Base-by-base conservation (phyloP, 2,329 filamentous ascomycete genomes). In the Colletotrichum incanum region DNA sequence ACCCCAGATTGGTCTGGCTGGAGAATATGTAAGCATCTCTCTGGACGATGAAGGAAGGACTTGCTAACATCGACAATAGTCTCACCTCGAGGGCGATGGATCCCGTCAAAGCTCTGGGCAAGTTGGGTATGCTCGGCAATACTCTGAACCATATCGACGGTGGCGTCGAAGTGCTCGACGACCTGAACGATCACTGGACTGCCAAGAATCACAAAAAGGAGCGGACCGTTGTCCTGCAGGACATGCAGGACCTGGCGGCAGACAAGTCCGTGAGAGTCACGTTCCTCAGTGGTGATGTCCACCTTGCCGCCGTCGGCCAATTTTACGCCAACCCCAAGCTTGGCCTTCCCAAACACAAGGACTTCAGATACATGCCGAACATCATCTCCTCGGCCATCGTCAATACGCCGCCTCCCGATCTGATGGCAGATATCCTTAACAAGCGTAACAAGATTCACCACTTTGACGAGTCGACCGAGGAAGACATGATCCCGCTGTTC, bases 311-410 rank as follows among this genome's bases (percentile, higher is more conserved):
- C 11, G 90, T 98, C 49, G 96, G 96, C 2, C 95, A 98, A 76
- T 98, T 99, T 83, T 98, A 96, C 83, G 96, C 94, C 12, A 97
- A 97, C 79, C 92, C 94, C 18, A 96, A 94, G 81, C 86, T 96
- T 28, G 83, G 84, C 7, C 85, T 98, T 41, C 86, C 93, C 3
- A 98, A 98, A 81, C 94, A 98, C 82, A 92, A 91, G 75, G 96
- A 99, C 80, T 95, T 96, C 78, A 90, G 96, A 73, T 99, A 99
- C 80, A 99, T 99, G 93, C 94, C 95, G 5, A 99, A 99, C 77
- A 85, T 99, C 72, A 91, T 98, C 76, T 97, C 95, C 1, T 98
- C 95, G 0, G 95, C 95, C 16, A 98, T 99, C 79, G 96, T 93
- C 77, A 98, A 99, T 79, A 92, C 93, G 18, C 96, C 97, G 6